Conservation (phyloP, 257 asterid genomes). For the Fraxinus americana region DNA sequence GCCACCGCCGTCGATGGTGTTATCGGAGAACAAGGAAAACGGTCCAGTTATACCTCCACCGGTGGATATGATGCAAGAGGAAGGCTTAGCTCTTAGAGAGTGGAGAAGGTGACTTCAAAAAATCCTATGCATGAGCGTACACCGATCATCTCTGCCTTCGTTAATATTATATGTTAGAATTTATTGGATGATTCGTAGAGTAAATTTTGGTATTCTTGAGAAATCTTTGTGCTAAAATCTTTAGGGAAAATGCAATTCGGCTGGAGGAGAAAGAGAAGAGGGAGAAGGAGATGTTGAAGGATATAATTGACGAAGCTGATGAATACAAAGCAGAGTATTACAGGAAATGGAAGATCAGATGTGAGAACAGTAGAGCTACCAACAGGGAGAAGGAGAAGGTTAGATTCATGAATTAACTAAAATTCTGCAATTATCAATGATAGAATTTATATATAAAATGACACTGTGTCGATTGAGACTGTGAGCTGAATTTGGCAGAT, state of each 20-base stretch:
- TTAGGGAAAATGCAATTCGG: conserved; percentile 50
- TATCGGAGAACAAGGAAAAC: conserved; percentile 29
- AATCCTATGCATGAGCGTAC: conserved; percentile 9
- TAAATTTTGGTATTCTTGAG: not conserved
- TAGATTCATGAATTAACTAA: not conserved
- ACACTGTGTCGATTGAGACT: not conserved
- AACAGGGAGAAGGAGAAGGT: conserved; percentile 65
- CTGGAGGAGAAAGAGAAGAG: conserved; percentile 59
- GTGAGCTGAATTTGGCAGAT: not conserved
- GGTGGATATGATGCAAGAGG: conserved; percentile 39
- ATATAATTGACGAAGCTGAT: conserved; percentile 58
- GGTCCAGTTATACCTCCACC: conserved; percentile 45
- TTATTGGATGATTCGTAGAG: not conserved
- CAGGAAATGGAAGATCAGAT: conserved; percentile 46
- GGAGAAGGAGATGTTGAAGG: conserved; percentile 58
- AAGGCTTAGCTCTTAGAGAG: conserved; percentile 53
- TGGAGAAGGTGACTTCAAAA: conserved; percentile 59
- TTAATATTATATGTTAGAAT: not conserved
- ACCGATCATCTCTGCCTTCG: not conserved
- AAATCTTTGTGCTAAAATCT: conserved; percentile 3
- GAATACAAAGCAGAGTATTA: conserved; percentile 51
- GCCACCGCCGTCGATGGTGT: conserved; percentile 22
- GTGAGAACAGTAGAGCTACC: conserved; percentile 52
- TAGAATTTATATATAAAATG: not conserved
- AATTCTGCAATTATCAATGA: not conserved